Evolutionary conservation across 2,329 filamentous ascomycete genomes (phyloP).

Genomic region (Fusarium annulatum): DNA sequence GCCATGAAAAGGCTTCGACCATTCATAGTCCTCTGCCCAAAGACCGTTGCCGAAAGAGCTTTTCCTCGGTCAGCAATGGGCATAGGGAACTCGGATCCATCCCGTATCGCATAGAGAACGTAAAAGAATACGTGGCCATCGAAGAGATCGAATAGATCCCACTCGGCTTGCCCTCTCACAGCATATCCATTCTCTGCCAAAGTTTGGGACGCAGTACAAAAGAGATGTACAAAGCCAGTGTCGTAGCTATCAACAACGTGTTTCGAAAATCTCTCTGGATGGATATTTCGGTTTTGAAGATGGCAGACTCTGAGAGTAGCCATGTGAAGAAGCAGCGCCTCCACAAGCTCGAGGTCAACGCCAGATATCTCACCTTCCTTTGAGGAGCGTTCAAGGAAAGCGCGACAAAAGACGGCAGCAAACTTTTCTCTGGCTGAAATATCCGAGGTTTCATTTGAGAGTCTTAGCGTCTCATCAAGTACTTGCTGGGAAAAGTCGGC

Average conservation of each 20-base stretch:
- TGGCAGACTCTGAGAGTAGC: not conserved
- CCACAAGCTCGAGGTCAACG: not conserved
- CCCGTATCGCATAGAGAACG: not conserved
- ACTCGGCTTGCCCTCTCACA: not conserved
- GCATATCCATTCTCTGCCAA: not conserved
- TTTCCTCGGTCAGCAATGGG: not conserved
- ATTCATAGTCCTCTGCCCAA: not conserved
- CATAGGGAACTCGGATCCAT: not conserved
- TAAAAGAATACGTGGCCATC: not conserved
- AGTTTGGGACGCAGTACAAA: not conserved
- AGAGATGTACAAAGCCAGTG: not conserved
- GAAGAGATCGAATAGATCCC: not conserved
- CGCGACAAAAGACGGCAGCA: not conserved
- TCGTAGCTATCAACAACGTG: not conserved
- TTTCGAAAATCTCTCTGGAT: not conserved
- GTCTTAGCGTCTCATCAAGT: not conserved
- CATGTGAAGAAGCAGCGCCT: not conserved
- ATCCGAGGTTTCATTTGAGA: fast-evolving
- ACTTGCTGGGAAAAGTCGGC: fast-evolving
- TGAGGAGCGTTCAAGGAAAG: not conserved
- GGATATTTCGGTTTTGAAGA: not conserved
- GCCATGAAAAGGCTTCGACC: not conserved
- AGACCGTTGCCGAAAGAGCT: fast-evolving
- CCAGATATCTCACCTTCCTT: not conserved
- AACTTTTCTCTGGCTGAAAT: not conserved